Percentiles rank a stretch among this genome's conserved stretches.
These are phyloP conservation scores for Leishmania turanica DNA, from an alignment of 208 protist species.

Conservation along the genomic window DNA sequence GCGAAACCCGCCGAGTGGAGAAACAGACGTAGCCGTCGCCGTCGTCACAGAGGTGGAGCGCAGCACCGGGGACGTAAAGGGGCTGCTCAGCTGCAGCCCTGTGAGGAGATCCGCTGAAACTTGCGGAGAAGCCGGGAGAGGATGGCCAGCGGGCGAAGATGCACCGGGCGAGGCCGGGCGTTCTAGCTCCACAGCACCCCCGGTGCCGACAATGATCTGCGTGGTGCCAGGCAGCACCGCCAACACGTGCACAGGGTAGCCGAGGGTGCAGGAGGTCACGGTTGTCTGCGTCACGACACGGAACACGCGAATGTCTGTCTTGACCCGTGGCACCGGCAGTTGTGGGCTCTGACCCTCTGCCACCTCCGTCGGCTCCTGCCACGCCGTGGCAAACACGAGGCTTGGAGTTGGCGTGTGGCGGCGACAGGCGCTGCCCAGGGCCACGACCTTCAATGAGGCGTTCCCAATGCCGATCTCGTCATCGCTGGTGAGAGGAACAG, in stretches of 20 bases:
- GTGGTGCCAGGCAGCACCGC: conserved; percentile 18
- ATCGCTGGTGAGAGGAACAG: not conserved
- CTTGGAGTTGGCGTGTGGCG: conserved; percentile 22
- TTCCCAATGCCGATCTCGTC: not conserved
- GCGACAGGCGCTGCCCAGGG: not conserved
- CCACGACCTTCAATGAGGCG: not conserved
- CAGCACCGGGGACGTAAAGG: not conserved
- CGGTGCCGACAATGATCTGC: conserved; percentile 25
- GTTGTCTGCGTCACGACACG: conserved; percentile 23
- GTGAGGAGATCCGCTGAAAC: not conserved
- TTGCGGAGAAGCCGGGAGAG: not conserved
- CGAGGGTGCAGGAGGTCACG: conserved; percentile 30
- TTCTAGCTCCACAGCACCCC: conserved; percentile 8
- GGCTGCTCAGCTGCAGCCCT: conserved; percentile 3
- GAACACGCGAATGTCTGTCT: conserved; percentile 19
- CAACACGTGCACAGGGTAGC: conserved; percentile 24
- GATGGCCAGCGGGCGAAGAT: not conserved
- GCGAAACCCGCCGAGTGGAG: not conserved
- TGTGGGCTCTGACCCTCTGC: not conserved
- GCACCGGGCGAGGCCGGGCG: not conserved
- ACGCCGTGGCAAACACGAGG: conserved; percentile 24
- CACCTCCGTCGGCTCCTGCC: not conserved
- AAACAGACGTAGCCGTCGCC: not conserved
- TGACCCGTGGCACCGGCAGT: not conserved
- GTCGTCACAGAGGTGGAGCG: not conserved